Evolutionary conservation across 176 grass and related monocot species (phyloP), one percentile per base, ranked within the genome.

Genomic region (Aegilops speltoides): DNA sequence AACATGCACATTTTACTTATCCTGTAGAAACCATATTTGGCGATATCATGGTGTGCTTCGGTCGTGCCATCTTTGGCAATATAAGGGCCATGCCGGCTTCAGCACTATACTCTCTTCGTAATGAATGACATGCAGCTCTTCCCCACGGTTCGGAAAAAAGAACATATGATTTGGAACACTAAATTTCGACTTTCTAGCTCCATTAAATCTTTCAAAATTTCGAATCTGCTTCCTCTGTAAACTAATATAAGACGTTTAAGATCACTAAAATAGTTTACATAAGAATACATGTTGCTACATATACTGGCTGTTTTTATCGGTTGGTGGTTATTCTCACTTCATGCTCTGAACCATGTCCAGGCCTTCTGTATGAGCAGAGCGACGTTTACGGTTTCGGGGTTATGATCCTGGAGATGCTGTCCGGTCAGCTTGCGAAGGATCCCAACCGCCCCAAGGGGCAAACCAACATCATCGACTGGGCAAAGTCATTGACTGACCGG

Each of bases 331-430:
- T 88, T 69, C 80, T 88, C 25, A 72, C 75, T 64, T 10, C 14
- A 70, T 69, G 24, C 33, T 15, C 45, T 48, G n/a, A 82, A 77
- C 67, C 20, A 68, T 82, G 34, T 52, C 33, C 67, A 97, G 94
- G 94, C 12, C 94, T 94, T 89, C 70, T 97, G 50, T 97, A 97
- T 28, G 94, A 92, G n/a, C 92, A 92, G 86, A 97, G 95, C 7
- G 95, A 97, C 57, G 95, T 94, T 7, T 94, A 97, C 11, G 83
- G 95, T 0, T 97, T 97, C 2, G 95, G 95, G 54, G 95, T 97
- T 15, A 88, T 97, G 26, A 78, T 97, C 64, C 92, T 97, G 46
- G 94, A 97, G 88, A 90, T 94, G 83, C 26, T 97, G 31, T 94
- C 94, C 0, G 92, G 94, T 34, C 69, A 91, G 85, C 87, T 90